A percentile compares a stretch with the other conserved stretches of the same genome.
phyloP scores from a whole-genome alignment of 1,139 yeast species.

The Saccharomyces hybrid region DNA sequence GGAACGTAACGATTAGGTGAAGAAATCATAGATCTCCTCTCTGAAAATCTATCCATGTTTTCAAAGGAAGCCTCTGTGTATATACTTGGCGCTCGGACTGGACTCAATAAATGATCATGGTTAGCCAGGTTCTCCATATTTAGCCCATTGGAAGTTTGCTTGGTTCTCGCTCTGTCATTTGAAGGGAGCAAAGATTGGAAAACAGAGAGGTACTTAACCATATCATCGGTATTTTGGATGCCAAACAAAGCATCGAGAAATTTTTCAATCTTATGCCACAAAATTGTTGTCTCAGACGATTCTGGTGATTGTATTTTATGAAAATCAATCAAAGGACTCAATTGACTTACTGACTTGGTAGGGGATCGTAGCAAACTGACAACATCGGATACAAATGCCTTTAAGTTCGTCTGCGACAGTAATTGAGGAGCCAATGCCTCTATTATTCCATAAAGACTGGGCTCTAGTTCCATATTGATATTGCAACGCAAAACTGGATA shows the following conservation, averaged over 20 bases:
- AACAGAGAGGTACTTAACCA: constrained; percentile 15
- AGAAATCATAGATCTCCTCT: constrained; percentile 30
- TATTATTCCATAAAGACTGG: constrained; percentile 11
- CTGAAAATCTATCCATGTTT: constrained; percentile 33
- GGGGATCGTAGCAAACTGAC: constrained; percentile 11
- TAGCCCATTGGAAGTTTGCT: constrained; percentile 4
- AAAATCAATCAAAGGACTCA: constrained; percentile 10
- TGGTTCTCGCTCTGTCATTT: not conserved
- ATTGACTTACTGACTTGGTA: constrained; percentile 8
- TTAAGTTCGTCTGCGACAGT: constrained; percentile 9
- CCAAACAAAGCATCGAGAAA: constrained; percentile 14
- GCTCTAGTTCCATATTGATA: constrained; percentile 12
- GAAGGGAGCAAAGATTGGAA: constrained; percentile 12
- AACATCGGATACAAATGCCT: constrained; percentile 11
- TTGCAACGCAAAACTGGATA: not conserved
- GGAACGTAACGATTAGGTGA: constrained; percentile 11
- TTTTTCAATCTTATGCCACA: constrained; percentile 20
- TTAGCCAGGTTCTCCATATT: constrained; percentile 13
- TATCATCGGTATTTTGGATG: constrained; percentile 14
- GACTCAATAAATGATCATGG: constrained; percentile 16
- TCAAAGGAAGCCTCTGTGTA: constrained; percentile 34
- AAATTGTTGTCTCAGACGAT: constrained; percentile 8
- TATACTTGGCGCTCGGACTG: constrained; percentile 19
- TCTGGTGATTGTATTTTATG: constrained; percentile 14
- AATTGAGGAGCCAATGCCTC: constrained; percentile 14